Evolutionary conservation across 192 early-diverging fungal genomes (phyloP).

Genomic region (Helicostylum pulchrum): DNA sequence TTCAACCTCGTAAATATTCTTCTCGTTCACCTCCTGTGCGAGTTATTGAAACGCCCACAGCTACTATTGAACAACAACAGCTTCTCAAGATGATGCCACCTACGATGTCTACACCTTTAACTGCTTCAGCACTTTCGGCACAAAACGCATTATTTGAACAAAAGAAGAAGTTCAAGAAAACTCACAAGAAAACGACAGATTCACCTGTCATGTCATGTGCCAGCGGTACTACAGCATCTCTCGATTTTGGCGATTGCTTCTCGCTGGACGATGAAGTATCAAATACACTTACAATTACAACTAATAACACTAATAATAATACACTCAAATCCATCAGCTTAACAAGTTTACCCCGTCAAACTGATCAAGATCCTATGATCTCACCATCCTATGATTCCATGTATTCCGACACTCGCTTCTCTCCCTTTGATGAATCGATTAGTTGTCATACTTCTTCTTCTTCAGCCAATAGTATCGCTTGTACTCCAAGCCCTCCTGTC

Average conservation of each 20-base stretch:
- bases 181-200: not conserved
- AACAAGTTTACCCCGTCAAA: not conserved
- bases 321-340: not conserved
- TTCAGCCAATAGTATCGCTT: constrained; percentile 12
- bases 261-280: constrained; percentile 22
- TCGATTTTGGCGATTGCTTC: constrained; percentile 34
- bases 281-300: too few species aligned
- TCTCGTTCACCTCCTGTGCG: not conserved
- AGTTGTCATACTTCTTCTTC: constrained; percentile 12
- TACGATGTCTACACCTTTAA: constrained; percentile 13
- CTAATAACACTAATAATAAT: too few species aligned
- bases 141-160: constrained; percentile 16
- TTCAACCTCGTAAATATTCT: constrained; percentile 29
- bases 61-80: not conserved
- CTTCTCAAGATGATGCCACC: constrained; percentile 13
- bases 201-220: constrained; percentile 17
- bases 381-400: constrained; percentile 7
- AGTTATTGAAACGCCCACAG: not conserved
- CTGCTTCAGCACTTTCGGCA: constrained; percentile 12
- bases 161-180: constrained; percentile 5
- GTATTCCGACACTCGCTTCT: constrained; percentile 4
- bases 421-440: constrained; percentile 19
- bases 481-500: constrained; percentile 23
- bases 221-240: constrained; percentile 28
- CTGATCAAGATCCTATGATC: constrained; percentile 12